Conservation (phyloP, 164 flowering plant genomes). For the Macadamia integrifolia region DNA sequence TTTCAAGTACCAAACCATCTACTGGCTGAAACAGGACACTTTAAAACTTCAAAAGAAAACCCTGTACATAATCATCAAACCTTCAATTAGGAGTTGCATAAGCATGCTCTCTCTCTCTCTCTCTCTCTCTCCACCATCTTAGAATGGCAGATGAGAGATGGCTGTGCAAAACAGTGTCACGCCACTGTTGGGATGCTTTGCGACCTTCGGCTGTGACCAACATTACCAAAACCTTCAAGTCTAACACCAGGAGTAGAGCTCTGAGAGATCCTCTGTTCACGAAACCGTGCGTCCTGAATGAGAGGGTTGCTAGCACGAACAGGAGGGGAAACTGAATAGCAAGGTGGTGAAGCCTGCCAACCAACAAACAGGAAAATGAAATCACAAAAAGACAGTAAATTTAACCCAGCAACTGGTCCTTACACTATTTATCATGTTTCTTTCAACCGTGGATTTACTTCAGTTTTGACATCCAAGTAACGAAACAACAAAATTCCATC, state of each 20-base stretch:
- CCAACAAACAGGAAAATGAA: background rate
- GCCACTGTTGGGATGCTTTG: slow-evolving; percentile 18
- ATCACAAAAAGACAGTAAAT: background rate
- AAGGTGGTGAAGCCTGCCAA: slow-evolving; percentile 26
- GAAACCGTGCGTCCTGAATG: slow-evolving; percentile 19
- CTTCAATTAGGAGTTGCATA: background rate
- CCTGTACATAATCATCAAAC: slow-evolving; percentile 6
- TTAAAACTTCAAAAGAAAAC: slow-evolving; percentile 5
- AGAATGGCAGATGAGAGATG: background rate
- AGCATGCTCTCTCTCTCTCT: background rate
- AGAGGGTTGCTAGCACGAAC: slow-evolving; percentile 23
- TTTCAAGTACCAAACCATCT: slow-evolving; percentile 2
- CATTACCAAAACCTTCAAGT: slow-evolving; percentile 7
- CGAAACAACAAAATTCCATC: too few relatives aligned
- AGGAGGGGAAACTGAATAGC: slow-evolving; percentile 22
- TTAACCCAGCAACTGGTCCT: background rate
- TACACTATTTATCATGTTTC: too few relatives aligned
- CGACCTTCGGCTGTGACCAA: slow-evolving; percentile 5
- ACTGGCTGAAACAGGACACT: background rate
- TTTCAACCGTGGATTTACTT: too few relatives aligned
- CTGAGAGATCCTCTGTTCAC: slow-evolving; percentile 11
- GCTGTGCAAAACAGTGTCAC: slow-evolving; percentile 8
- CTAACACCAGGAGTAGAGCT: slow-evolving; percentile 6
- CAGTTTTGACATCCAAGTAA: too few relatives aligned
- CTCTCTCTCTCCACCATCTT: background rate